Conservation (phyloP, 495 filamentous ascomycete species). For the Aspergillus sparsus region DNA sequence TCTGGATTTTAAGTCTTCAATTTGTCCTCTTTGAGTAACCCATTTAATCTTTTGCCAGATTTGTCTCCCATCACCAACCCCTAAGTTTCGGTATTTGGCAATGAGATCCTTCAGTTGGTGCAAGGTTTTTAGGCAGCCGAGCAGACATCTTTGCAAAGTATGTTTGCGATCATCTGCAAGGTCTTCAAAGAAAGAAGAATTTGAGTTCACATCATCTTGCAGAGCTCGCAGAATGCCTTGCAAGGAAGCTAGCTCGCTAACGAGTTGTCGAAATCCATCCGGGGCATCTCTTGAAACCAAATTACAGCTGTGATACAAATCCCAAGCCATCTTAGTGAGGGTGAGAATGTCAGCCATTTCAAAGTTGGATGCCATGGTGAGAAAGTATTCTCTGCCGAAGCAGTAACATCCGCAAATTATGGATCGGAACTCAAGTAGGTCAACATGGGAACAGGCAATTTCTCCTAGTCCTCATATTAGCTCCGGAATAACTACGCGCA, state of each 20-base stretch:
- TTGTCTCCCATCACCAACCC: slow-evolving; percentile 29
- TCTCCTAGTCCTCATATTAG: neutral
- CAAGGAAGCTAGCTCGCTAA: slow-evolving; percentile 37
- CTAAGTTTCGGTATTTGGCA: slow-evolving; percentile 30
- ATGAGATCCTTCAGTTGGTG: slow-evolving; percentile 33
- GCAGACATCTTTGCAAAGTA: slow-evolving; percentile 34
- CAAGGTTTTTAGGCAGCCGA: slow-evolving; percentile 32
- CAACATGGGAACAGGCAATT: neutral
- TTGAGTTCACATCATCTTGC: slow-evolving; percentile 33
- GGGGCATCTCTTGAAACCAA: slow-evolving; percentile 36
- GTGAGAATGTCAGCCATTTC: slow-evolving; percentile 33
- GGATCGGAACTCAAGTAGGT: neutral
- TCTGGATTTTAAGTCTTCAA: slow-evolving; percentile 39
- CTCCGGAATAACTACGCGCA: too few species aligned
- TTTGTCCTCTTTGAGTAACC: slow-evolving; percentile 34
- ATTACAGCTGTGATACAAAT: slow-evolving; percentile 40
- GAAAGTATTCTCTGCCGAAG: slow-evolving; percentile 1
- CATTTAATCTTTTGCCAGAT: slow-evolving; percentile 43
- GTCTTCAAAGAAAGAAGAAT: slow-evolving; percentile 30
- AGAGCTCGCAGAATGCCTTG: slow-evolving; percentile 35
- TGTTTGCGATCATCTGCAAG: slow-evolving; percentile 30
- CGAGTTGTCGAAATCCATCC: slow-evolving; percentile 39
- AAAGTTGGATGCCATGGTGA: slow-evolving; percentile 29
- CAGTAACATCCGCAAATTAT: neutral
- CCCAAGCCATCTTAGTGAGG: slow-evolving; percentile 38